Percentiles rank a stretch among this genome's conserved stretches.
These are phyloP conservation scores for Populus tremula DNA, from an alignment of 345 rosid species.

Conservation along the genomic window DNA sequence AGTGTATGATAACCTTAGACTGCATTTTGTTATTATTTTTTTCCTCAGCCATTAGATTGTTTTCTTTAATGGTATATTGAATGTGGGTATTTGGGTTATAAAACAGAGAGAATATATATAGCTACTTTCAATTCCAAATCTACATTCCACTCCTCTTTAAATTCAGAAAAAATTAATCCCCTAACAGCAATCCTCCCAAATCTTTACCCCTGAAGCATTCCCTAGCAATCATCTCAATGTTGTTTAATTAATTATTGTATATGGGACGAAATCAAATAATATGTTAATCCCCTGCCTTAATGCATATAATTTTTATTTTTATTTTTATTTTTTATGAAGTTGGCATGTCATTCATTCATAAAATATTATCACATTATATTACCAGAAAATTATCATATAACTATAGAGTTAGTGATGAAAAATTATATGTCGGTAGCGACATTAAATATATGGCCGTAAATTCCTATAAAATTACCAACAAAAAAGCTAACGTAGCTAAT, in stretches of 20 bases:
- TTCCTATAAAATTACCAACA: too few relatives aligned
- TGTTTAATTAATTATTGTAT: background rate
- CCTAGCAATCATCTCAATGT: background rate
- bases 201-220: background rate
- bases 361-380: background rate
- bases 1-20: background rate
- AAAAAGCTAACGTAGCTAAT: too few relatives aligned
- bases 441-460: too few relatives aligned
- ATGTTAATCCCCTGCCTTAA: too few relatives aligned
- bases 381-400: too few relatives aligned
- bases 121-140: background rate
- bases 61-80: too few relatives aligned
- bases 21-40: background rate
- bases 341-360: background rate
- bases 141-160: background rate
- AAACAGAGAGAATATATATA: too few relatives aligned
- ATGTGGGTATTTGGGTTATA: background rate
- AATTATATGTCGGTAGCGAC: accelerated
- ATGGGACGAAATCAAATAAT: background rate
- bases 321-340: too few relatives aligned
- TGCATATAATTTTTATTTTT: too few relatives aligned
- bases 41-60: too few relatives aligned
- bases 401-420: too few relatives aligned
- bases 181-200: too few relatives aligned
- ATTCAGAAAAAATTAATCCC: background rate